Evolutionary conservation across 2,329 filamentous ascomycete genomes (phyloP).

Genomic region (Neofusicoccum sp.): DNA sequence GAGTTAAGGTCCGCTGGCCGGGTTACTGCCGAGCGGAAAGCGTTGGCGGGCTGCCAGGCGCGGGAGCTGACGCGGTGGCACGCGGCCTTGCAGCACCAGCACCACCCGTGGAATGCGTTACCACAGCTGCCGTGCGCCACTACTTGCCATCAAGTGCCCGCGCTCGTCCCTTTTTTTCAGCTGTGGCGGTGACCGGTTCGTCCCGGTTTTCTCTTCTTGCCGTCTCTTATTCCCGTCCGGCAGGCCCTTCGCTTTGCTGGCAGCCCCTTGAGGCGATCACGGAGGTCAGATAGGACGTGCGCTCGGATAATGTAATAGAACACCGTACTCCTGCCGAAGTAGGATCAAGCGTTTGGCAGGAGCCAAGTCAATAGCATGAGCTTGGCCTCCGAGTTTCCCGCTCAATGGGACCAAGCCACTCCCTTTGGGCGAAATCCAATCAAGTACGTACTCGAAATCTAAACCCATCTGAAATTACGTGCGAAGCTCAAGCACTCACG

Average conservation of each 20-base stretch:
- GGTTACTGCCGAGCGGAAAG: conserved; percentile 18
- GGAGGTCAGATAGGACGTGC: background rate
- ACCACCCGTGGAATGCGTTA: background rate
- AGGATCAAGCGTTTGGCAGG: background rate
- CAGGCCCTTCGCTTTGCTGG: background rate
- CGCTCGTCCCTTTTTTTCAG: too few relatives aligned
- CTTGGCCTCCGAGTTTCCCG: background rate
- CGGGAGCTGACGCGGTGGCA: conserved; percentile 19
- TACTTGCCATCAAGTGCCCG: background rate
- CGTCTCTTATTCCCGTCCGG: background rate
- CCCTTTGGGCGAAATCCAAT: too few relatives aligned
- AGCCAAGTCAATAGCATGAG: conserved; percentile 12
- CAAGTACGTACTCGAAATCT: too few relatives aligned
- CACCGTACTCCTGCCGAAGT: conserved; percentile 5
- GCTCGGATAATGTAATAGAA: background rate
- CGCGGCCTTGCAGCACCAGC: background rate
- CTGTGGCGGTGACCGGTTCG: too few relatives aligned
- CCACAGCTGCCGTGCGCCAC: background rate
- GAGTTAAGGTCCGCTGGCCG: background rate
- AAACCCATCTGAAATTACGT: too few relatives aligned
- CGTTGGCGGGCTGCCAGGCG: background rate
- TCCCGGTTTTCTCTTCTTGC: too few relatives aligned
- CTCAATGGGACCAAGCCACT: background rate
- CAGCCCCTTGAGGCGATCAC: conserved; percentile 11
- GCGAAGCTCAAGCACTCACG: too few relatives aligned